phyloP scores from a whole-genome alignment of 2,329 filamentous ascomycete species.

The Clonostachys rhizophaga region DNA sequence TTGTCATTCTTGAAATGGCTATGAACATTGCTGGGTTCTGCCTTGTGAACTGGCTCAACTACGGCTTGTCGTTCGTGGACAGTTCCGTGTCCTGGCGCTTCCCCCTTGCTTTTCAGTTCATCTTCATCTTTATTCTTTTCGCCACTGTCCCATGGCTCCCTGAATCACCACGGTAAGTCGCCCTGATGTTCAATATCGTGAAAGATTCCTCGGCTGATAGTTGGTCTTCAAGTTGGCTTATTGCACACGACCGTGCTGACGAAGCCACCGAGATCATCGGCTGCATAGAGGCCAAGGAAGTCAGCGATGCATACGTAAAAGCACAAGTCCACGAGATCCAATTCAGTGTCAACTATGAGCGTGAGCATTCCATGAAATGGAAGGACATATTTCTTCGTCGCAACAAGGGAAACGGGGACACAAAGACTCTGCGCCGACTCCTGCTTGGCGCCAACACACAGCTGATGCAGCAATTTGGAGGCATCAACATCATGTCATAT shows the following conservation, averaged over 20 bases:
- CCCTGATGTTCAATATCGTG: too few species aligned
- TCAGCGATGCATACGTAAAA: not conserved
- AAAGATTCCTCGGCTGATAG: too few species aligned
- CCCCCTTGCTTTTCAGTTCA: slow-evolving; percentile 16
- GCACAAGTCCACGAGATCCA: not conserved
- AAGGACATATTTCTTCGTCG: too few species aligned
- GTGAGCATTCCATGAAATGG: too few species aligned
- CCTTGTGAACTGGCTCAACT: slow-evolving; percentile 2
- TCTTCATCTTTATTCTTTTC: slow-evolving; percentile 11
- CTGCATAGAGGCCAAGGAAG: not conserved
- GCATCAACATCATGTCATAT: slow-evolving; percentile 20
- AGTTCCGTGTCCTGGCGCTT: slow-evolving; percentile 6
- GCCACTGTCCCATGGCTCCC: slow-evolving; percentile 17
- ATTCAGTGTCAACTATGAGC: too few species aligned
- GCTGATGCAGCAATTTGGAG: not conserved
- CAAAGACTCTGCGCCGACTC: too few species aligned
- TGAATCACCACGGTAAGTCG: slow-evolving; percentile 11
- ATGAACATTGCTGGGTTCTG: not conserved
- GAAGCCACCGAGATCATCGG: slow-evolving; percentile 17
- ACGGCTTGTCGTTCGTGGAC: slow-evolving; percentile 9
- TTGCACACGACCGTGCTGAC: slow-evolving; percentile 16
- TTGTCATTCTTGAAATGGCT: slow-evolving; percentile 22
- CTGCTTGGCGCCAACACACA: too few species aligned
- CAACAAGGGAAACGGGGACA: too few species aligned
- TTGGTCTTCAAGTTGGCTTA: slow-evolving; percentile 9